A percentile compares a stretch with the other conserved stretches of the same genome.
Evolutionary conservation across 2,329 filamentous ascomycete species (phyloP).

Genomic region (Aureobasidium uvarum): DNA sequence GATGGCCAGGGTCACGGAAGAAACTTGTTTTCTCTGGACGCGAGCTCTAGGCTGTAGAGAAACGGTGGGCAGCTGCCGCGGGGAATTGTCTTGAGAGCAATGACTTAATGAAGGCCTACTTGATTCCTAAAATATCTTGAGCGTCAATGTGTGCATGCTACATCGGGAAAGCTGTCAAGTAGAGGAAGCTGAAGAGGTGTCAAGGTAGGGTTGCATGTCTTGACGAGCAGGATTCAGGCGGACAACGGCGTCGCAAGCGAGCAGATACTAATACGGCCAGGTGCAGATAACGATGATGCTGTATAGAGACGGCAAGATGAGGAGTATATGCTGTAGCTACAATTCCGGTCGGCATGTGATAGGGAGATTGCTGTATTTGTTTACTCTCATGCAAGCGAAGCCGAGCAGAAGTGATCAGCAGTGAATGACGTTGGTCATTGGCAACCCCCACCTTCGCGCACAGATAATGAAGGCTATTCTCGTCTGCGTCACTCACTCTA

Average conservation of each 20-base stretch:
- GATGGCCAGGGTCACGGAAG: conserved; percentile 35
- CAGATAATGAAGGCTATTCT: conserved; percentile 18
- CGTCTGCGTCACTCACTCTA: conserved; percentile 8
- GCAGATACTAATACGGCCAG: not conserved
- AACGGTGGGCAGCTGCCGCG: not conserved
- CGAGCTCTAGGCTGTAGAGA: not conserved
- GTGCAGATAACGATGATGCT: conserved; percentile 18
- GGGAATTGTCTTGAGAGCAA: not conserved
- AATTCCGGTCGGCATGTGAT: conserved; percentile 17
- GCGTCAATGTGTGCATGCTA: not conserved
- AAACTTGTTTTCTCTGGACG: conserved; percentile 41
- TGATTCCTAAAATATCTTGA: not conserved
- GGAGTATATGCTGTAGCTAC: conserved; percentile 6
- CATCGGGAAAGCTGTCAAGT: not conserved
- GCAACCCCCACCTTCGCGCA: conserved; percentile 18
- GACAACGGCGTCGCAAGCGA: conserved; percentile 17
- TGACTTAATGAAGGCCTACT: too few relatives aligned
- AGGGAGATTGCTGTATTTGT: not conserved
- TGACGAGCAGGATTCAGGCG: conserved; percentile 5
- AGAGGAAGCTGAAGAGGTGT: not conserved
- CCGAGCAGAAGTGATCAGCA: not conserved
- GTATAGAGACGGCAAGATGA: conserved; percentile 13
- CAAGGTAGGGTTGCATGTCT: conserved; percentile 4
- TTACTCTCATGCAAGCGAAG: conserved; percentile 5
- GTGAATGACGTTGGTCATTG: conserved; percentile 6